phyloP scores from a whole-genome alignment of 2,329 filamentous ascomycete species.

The Trichoderma asperellum region DNA sequence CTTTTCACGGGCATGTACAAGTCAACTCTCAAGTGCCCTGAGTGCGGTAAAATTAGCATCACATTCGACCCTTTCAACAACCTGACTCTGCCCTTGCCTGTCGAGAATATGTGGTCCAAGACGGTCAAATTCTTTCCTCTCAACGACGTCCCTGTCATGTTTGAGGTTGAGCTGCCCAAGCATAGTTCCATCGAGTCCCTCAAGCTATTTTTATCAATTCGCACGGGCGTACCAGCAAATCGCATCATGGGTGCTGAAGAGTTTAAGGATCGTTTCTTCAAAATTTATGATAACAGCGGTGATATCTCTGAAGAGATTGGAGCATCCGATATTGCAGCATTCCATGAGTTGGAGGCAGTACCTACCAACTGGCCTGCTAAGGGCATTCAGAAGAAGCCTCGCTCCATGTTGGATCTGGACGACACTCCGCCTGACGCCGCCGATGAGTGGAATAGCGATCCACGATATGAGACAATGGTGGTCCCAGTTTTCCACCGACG shows the following conservation, averaged over 20 bases:
- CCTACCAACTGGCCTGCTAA: constrained; percentile 78
- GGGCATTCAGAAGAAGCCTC: constrained; percentile 48
- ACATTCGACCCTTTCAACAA: constrained; percentile 98
- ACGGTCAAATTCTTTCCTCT: constrained; percentile 78
- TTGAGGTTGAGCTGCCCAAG: constrained; percentile 81
- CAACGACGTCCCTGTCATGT: constrained; percentile 68
- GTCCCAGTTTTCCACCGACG: constrained; percentile 71
- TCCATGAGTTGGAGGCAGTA: constrained; percentile 73
- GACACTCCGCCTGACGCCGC: constrained; percentile 41
- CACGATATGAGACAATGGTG: constrained; percentile 67
- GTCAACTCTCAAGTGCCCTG: constrained; percentile 90
- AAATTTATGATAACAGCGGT: constrained; percentile 72
- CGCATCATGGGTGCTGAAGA: constrained; percentile 81
- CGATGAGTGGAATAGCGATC: constrained; percentile 59
- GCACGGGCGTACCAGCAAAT: constrained; percentile 65
- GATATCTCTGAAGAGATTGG: constrained; percentile 74
- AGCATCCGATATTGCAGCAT: constrained; percentile 67
- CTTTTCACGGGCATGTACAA: constrained; percentile 98
- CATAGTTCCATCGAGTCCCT: constrained; percentile 69
- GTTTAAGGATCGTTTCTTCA: constrained; percentile 84
- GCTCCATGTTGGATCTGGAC: constrained; percentile 55
- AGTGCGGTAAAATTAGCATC: constrained; percentile 93
- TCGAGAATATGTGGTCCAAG: constrained; percentile 80
- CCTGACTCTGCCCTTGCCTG: constrained; percentile 84
- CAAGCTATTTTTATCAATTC: constrained; percentile 71